Evolutionary conservation across 1,139 yeast species (phyloP).

Genomic region (Debaryomyces udenii): DNA sequence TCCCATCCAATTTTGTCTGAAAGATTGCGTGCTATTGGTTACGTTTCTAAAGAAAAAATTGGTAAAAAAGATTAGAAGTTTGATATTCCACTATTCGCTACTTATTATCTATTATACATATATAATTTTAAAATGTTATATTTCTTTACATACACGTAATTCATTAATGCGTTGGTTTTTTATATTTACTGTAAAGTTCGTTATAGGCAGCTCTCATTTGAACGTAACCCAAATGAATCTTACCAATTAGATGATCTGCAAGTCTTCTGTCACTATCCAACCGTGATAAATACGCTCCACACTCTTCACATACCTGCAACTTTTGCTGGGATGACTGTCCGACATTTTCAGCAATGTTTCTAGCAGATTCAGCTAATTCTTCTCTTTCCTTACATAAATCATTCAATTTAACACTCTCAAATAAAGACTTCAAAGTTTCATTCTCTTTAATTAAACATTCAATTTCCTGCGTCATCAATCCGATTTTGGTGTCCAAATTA

Average conservation of each 20-base stretch:
- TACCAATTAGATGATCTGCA: conserved; percentile 92
- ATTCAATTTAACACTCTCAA: conserved; percentile 48
- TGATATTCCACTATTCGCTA: not conserved
- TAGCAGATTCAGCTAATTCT: conserved; percentile 54
- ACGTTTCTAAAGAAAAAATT: conserved; percentile 49
- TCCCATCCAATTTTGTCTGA: conserved; percentile 92
- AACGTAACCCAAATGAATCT: conserved; percentile 80
- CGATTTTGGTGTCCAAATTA: conserved; percentile 64
- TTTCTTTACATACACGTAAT: not conserved
- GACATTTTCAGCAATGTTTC: conserved; percentile 67
- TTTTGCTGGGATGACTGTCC: conserved; percentile 91
- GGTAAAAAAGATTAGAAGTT: conserved; percentile 23
- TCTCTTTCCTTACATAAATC: conserved; percentile 51
- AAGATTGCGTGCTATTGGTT: conserved; percentile 74
- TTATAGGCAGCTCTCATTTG: conserved; percentile 68
- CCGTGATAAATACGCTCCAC: conserved; percentile 89
- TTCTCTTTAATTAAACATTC: conserved; percentile 54
- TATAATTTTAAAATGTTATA: conserved; percentile 1
- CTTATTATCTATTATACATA: conserved; percentile 6
- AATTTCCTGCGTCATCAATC: conserved; percentile 71
- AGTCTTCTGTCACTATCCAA: conserved; percentile 86
- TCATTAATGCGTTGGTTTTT: conserved; percentile 10
- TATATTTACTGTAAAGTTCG: conserved; percentile 38
- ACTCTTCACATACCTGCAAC: conserved; percentile 85
- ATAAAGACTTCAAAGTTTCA: conserved; percentile 55